A percentile compares a stretch with the other conserved stretches of the same genome.
These are phyloP conservation scores for Chenopodium suecicum DNA, from an alignment of 148 eudicot genomes.

Conservation along the genomic window DNA sequence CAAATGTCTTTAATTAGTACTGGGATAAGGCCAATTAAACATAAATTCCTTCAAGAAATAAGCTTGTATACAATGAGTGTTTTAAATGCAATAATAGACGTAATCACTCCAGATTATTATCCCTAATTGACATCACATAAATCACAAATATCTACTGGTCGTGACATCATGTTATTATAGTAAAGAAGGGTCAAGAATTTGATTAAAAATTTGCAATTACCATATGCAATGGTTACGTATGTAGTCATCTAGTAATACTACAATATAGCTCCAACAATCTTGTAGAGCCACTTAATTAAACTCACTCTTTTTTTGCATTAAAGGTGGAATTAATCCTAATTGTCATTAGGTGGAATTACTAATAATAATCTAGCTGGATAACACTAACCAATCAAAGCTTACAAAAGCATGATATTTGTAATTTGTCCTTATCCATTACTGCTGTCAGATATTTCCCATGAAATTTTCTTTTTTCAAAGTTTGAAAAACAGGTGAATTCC, in stretches of 20 bases:
- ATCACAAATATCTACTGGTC: neutral
- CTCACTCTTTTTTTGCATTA: neutral
- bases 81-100: no score
- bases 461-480: neutral
- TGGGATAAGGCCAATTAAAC: neutral
- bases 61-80: no score
- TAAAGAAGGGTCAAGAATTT: neutral
- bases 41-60: neutral
- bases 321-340: conserved; percentile 10
- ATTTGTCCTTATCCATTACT: conserved; percentile 22
- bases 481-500: neutral
- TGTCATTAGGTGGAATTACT: conserved; percentile 15
- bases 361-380: conserved; percentile 1
- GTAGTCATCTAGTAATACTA: neutral
- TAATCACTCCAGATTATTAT: no score
- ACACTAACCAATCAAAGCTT: conserved; percentile 10
- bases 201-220: neutral
- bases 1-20: neutral
- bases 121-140: no score
- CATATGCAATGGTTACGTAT: neutral
- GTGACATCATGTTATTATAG: neutral
- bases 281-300: conserved; percentile 16
- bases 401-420: conserved; percentile 1
- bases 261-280: conserved; percentile 12
- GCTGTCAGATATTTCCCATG: conserved; percentile 17